Evolutionary conservation across 1,284 basidiomycete species (phyloP), one percentile per base, ranked within the genome.

Genomic region (Baeospora myosura): DNA sequence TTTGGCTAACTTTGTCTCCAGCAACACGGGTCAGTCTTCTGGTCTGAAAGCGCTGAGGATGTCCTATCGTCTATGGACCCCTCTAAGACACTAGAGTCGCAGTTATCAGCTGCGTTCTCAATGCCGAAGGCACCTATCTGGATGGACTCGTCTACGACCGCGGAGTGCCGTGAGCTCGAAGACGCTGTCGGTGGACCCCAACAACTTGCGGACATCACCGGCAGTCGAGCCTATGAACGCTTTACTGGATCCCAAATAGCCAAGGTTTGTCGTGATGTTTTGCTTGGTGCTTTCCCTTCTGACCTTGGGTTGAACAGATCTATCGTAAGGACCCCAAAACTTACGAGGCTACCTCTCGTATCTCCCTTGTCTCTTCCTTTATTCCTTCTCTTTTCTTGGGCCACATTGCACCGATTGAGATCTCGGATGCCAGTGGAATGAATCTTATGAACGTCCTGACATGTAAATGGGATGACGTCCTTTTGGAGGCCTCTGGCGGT

Each of bases 21-120:
- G 83, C 91, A 95, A 84, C 91, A 95, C 58, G 89, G 90, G 7
- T 89, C 87, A 1, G 88, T 93, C 6, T 93, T 87, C 58, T 93
- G 88, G 84, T 85, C 86, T 0, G 53, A 63, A 7, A 62, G 68
- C 2, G 83, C 83, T 0, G 68, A 74, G 34, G 41, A 48, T 0
- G 56, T 78, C 4, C 71, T 94, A 5, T 61, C 69, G 1, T 63
- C 62, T 1, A 68, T 92, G 31, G 69, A 83, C 52, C 49, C 80
- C 1, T 49, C 54, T 1, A 60, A 71, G 41, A 56, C 73, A 0
- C 67, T 93, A 3, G 61, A 65, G 6, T 81, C 83, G 52, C 61
- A 85, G 31, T 62, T 64, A 12, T 76, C 77, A 0, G 52, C 53
- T 5, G 85, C 87, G 0, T 92, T 94, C 60, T 83, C 88, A 3